phyloP scores from a whole-genome alignment of 1,139 yeast genomes.

The Kodamaea anthophila region DNA sequence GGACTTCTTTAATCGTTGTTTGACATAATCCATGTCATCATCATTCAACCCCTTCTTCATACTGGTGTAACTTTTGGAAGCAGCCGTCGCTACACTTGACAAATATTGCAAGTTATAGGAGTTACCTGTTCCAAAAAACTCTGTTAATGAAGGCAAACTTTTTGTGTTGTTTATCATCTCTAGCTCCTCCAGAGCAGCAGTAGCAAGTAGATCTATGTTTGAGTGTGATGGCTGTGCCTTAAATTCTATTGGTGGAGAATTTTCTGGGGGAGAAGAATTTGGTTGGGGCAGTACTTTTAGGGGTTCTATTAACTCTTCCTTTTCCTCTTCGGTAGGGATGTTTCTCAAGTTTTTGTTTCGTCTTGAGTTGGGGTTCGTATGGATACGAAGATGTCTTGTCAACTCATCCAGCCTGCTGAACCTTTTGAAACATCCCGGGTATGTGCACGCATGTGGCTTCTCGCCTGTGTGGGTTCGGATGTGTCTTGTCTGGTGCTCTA shows the following conservation, averaged over 20 bases:
- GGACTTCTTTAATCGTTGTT: constrained; percentile 56
- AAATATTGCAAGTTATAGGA: constrained; percentile 19
- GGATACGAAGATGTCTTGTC: constrained; percentile 61
- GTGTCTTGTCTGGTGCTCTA: constrained; percentile 68
- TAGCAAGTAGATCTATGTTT: constrained; percentile 72
- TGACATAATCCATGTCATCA: constrained; percentile 41
- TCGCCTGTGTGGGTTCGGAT: constrained; percentile 68
- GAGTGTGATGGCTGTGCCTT: constrained; percentile 16
- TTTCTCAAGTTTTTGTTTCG: constrained; percentile 39
- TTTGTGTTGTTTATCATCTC: constrained; percentile 48
- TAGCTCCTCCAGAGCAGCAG: constrained; percentile 77
- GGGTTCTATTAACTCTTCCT: constrained; percentile 4
- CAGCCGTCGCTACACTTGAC: constrained; percentile 13
- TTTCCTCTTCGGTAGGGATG: constrained; percentile 5
- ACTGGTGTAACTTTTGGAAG: constrained; percentile 14
- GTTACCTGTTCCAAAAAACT: constrained; percentile 36
- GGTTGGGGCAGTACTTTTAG: constrained; percentile 3
- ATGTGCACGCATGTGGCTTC: constrained; percentile 69
- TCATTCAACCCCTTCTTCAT: constrained; percentile 26
- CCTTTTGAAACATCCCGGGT: constrained; percentile 59
- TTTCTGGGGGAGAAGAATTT: constrained; percentile 7
- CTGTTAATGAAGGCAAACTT: constrained; percentile 60
- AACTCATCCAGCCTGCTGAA: constrained; percentile 66
- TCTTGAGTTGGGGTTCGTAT: constrained; percentile 57
- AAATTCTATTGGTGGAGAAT: constrained; percentile 9